A percentile compares a stretch with the other conserved stretches of the same genome.
Evolutionary conservation across 148 eudicot species (phyloP).

Genomic region (Silene latifolia): DNA sequence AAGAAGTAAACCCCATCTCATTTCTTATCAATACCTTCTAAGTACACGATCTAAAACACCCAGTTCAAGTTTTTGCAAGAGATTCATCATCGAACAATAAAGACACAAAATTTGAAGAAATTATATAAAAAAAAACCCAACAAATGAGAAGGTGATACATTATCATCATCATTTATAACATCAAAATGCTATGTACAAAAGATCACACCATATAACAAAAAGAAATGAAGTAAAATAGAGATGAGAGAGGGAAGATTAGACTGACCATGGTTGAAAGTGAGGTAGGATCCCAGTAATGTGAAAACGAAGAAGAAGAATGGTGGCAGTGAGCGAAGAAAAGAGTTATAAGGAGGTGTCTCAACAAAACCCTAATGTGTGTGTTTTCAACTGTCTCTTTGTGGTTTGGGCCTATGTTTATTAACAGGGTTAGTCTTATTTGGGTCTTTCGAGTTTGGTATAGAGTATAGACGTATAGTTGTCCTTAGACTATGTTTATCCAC

Average conservation of each 20-base stretch:
- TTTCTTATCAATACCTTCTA: background rate
- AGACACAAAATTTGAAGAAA: background rate
- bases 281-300: background rate
- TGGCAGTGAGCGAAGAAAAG: background rate
- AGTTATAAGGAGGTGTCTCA: background rate
- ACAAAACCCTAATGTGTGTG: background rate
- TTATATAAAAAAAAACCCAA: background rate
- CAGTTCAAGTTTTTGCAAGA: background rate
- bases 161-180: too few relatives aligned
- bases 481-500: too few relatives aligned
- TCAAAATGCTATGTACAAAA: too few relatives aligned
- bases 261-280: conserved; percentile 11
- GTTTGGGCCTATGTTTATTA: conserved; percentile 3
- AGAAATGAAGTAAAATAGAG: background rate
- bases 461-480: too few relatives aligned
- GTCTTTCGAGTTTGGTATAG: too few relatives aligned
- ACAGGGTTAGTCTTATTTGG: background rate
- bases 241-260: background rate
- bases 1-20: background rate
- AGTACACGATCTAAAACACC: background rate
- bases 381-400: background rate
- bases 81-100: background rate
- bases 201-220: too few relatives aligned
- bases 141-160: too few relatives aligned
- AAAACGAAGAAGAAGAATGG: background rate